Conservation (phyloP, 164 flowering plant species). For the Vitis cinerea region DNA sequence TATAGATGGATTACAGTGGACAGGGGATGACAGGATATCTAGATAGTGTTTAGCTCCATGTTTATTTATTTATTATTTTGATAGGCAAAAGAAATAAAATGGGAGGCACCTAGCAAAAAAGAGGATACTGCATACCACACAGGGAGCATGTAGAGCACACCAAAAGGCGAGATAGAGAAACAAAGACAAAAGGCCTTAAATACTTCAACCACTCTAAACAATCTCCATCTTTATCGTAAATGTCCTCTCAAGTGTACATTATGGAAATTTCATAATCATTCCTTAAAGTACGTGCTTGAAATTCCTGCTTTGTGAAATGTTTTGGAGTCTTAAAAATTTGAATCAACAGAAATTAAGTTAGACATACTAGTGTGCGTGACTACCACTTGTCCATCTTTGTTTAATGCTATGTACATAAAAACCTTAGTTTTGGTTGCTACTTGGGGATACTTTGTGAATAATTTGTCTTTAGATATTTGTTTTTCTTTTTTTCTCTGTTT, state of each 20-base stretch:
- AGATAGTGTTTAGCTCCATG: no score
- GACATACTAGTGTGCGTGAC: background rate
- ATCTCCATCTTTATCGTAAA: background rate
- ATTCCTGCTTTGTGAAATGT: background rate
- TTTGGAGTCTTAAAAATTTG: background rate
- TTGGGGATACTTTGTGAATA: background rate
- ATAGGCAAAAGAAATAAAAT: no score
- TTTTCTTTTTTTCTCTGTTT: conserved; percentile 2
- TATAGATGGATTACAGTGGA: no score
- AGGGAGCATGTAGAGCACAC: no score
- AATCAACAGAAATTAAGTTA: background rate
- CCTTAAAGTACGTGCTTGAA: background rate
- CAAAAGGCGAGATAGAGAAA: no score
- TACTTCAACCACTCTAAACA: no score
- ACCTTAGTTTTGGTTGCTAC: background rate
- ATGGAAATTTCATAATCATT: background rate
- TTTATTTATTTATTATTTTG: no score
- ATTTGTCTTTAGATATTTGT: background rate
- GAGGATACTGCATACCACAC: no score
- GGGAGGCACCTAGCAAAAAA: no score
- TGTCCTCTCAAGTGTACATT: background rate
- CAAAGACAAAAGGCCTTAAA: no score
- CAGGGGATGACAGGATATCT: no score
- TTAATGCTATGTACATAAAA: background rate
- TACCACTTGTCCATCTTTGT: background rate